Evolutionary conservation across 768 basidiomycete genomes (phyloP).

Genomic region (Tulasnella sp.): DNA sequence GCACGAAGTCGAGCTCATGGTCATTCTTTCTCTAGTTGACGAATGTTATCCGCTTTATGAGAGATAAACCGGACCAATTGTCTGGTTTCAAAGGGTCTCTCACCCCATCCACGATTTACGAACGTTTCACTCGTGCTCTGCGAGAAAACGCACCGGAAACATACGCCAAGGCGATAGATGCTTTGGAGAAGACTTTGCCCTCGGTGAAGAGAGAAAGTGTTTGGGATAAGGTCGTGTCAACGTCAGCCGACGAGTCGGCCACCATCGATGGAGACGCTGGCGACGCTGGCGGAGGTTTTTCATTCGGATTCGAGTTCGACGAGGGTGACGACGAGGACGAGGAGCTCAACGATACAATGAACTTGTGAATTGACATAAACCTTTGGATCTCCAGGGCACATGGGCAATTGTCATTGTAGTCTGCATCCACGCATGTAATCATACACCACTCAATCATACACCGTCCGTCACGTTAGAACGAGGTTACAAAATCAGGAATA

Average conservation of each 20-base stretch:
- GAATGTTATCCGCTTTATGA: slow-evolving; percentile 35
- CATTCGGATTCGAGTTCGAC: slow-evolving; percentile 32
- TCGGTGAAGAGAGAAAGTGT: not conserved
- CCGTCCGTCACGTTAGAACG: no score
- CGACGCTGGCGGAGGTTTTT: slow-evolving; percentile 8
- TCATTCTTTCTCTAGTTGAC: slow-evolving; percentile 28
- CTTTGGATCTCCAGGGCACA: not conserved
- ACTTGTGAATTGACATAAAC: not conserved
- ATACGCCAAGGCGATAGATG: not conserved
- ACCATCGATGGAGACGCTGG: not conserved
- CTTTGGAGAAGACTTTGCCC: not conserved
- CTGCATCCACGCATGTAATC: not conserved
- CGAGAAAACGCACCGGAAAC: not conserved
- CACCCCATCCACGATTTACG: slow-evolving; percentile 16
- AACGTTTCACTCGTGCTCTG: slow-evolving; percentile 29
- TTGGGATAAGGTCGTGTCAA: slow-evolving; percentile 7
- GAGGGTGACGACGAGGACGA: slow-evolving; percentile 26
- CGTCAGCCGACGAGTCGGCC: not conserved
- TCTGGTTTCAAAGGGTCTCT: slow-evolving; percentile 34
- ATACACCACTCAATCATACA: not conserved
- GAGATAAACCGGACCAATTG: slow-evolving; percentile 34
- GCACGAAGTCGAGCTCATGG: not conserved
- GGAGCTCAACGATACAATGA: not conserved
- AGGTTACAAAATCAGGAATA: not conserved
- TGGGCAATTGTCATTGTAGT: not conserved